These are phyloP conservation scores for Cercospora sp. DNA, from an alignment of 2,329 filamentous ascomycete genomes.

Conservation along the genomic window DNA sequence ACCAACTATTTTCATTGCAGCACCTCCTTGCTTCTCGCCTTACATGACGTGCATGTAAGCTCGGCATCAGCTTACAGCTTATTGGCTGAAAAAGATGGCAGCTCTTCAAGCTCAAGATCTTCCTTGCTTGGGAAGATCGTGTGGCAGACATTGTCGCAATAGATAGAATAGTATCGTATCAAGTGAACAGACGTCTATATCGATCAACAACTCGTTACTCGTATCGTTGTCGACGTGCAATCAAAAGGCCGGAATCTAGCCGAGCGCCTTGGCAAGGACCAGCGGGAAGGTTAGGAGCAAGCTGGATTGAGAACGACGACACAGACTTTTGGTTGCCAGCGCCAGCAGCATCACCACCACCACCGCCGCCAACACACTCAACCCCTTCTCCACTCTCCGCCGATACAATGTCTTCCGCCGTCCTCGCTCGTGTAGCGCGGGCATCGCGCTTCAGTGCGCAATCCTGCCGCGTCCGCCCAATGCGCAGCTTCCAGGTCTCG, in stretches of 20 bases:
- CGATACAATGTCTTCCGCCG: conserved; percentile 34
- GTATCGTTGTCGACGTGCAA: neutral
- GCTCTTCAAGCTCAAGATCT: conserved; percentile 7
- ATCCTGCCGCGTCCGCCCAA: conserved; percentile 27
- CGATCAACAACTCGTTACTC: neutral
- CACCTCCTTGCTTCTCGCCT: neutral
- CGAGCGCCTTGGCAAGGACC: conserved; percentile 6
- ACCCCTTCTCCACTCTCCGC: conserved; percentile 25
- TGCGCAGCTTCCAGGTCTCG: conserved; percentile 30
- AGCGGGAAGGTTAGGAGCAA: conserved; percentile 9
- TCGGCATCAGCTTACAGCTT: neutral
- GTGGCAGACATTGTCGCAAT: conserved; percentile 2
- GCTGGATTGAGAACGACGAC: conserved; percentile 2
- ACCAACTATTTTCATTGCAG: neutral
- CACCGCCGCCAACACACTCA: conserved; percentile 18
- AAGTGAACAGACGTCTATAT: neutral
- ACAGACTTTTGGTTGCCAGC: conserved; percentile 8
- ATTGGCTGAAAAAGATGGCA: conserved; percentile 7
- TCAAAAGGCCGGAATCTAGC: conserved; percentile 1
- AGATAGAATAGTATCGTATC: neutral
- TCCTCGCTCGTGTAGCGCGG: conserved; percentile 33
- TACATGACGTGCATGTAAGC: conserved; percentile 7
- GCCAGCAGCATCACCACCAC: conserved; percentile 2
- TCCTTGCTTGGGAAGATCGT: neutral
- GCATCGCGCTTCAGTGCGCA: conserved; percentile 29